Conservation (phyloP, 495 filamentous ascomycete species). For the Penicillium psychrofluorescens region DNA sequence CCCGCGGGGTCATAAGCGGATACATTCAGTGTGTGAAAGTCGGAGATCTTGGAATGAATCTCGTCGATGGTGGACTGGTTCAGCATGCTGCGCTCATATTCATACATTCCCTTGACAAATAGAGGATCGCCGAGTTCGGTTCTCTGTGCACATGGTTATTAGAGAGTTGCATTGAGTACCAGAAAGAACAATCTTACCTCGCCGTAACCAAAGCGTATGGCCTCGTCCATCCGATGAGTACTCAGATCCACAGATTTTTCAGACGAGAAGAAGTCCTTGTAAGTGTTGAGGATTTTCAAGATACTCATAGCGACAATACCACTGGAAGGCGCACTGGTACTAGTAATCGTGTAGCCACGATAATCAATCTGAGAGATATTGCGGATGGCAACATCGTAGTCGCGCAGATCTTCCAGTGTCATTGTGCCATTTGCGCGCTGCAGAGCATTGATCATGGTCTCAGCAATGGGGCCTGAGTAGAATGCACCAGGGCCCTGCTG, state of each 20-base stretch:
- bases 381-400: constrained; percentile 58
- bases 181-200: constrained; percentile 27
- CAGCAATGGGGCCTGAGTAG: constrained; percentile 65
- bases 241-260: constrained; percentile 48
- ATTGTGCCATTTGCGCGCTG: constrained; percentile 67
- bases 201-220: constrained; percentile 81
- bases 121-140: constrained; percentile 70
- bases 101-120: constrained; percentile 56
- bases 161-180: no score
- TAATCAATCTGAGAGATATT: constrained; percentile 61
- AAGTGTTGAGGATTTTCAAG: constrained; percentile 74
- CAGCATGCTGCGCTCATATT: constrained; percentile 62
- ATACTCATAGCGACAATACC: constrained; percentile 65
- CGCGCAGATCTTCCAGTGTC: constrained; percentile 67
- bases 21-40: constrained; percentile 57
- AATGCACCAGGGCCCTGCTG: constrained; percentile 63
- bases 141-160: constrained; percentile 25
- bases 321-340: constrained; percentile 63
- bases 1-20: constrained; percentile 63
- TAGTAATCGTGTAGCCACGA: constrained; percentile 58
- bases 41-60: constrained; percentile 61
- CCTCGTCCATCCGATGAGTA: constrained; percentile 77
- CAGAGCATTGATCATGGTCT: constrained; percentile 62
- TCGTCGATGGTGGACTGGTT: constrained; percentile 44
- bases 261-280: constrained; percentile 47